Evolutionary conservation across 2,329 filamentous ascomycete genomes (phyloP).

Genomic region (Delphinella strobiligena): DNA sequence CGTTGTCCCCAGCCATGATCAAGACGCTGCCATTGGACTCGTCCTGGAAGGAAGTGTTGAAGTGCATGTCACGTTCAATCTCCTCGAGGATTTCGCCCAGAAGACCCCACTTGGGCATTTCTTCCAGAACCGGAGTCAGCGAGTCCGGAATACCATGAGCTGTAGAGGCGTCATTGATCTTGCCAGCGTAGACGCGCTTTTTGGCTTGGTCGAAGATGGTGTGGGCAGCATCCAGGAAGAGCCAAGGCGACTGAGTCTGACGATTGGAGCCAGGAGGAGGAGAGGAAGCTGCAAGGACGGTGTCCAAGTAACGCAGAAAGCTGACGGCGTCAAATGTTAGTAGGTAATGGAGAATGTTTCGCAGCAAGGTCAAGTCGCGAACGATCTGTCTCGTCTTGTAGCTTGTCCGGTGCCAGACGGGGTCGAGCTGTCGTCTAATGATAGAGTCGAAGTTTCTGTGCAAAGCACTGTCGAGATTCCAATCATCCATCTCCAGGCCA

Average conservation of each 20-base stretch:
- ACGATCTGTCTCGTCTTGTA: conserved; percentile 94
- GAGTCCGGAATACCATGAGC: conserved; percentile 44
- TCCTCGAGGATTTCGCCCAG: conserved; percentile 86
- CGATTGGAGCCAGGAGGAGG: conserved; percentile 77
- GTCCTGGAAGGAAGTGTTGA: conserved; percentile 63
- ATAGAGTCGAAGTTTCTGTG: conserved; percentile 87
- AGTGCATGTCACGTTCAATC: conserved; percentile 81
- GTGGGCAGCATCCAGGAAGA: conserved; percentile 90
- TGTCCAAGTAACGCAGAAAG: conserved; percentile 88
- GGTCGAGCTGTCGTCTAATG: conserved; percentile 79
- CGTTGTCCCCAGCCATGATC: conserved; percentile 87
- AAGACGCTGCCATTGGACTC: conserved; percentile 86
- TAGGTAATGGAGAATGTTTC: conserved; percentile 68
- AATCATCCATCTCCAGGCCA: conserved; percentile 89
- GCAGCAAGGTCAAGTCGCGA: conserved; percentile 70
- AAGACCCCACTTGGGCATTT: conserved; percentile 86
- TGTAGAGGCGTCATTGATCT: conserved; percentile 47
- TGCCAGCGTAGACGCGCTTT: conserved; percentile 70
- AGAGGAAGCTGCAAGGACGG: conserved; percentile 80
- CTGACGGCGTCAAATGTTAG: conserved; percentile 81
- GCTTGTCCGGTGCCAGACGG: conserved; percentile 93
- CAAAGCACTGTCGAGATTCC: conserved; percentile 87
- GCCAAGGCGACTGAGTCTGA: conserved; percentile 86
- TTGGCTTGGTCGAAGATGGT: conserved; percentile 88
- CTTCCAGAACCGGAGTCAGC: conserved; percentile 73